Base-by-base conservation (phyloP, 139 green algal genomes). In the Micractinium conductrix region DNA sequence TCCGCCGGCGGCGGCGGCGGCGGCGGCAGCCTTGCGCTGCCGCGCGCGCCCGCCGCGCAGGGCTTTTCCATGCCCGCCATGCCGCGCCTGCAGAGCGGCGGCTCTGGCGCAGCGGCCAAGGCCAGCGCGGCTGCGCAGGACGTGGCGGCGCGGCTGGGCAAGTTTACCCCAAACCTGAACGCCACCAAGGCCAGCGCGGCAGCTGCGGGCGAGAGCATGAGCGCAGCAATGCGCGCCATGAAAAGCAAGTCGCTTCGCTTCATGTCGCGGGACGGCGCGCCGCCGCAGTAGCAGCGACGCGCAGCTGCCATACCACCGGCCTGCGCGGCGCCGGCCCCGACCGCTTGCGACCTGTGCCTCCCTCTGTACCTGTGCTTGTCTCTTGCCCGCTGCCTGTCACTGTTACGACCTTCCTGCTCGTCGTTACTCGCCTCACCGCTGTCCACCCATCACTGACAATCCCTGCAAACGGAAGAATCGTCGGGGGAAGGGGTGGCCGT, bases 131-230 rank as follows among this genome's bases (percentile, higher is more conserved):
- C 81, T 4, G 86, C 81, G 6, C 86, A 89, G 82, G 86, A 89
- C 30, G 55, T 87, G 73, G 86, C 81, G 12, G 33, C 81, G 4
- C 74, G 82, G 19, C 65, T 89, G 76, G 76, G 76, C 45, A 68
- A 74, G 58, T 22, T 63, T 22, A 73, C 60, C 50, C 50, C 80
- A 35, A 79, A 73, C 80, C n/a, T 79, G 28, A 67, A 48, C 6
- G 80, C 80, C 14, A 69, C 80, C 30, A 79, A 74, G 50, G 80
- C 80, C 26, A 75, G 44, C 3, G 79, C 69, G 19, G 63, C 83
- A 38, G 85, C 85, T 4, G 83, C 83, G 30, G 45, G 73, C 22
- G 87, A 88, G 62, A 90, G 87, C 82, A 78, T 90, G 83, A 76
- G 87, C 9, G 45, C 71, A 8, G 84, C 87, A 3, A 88, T 90